Conservation (phyloP, 2,329 filamentous ascomycete species). For the Rutstroemia sp. region DNA sequence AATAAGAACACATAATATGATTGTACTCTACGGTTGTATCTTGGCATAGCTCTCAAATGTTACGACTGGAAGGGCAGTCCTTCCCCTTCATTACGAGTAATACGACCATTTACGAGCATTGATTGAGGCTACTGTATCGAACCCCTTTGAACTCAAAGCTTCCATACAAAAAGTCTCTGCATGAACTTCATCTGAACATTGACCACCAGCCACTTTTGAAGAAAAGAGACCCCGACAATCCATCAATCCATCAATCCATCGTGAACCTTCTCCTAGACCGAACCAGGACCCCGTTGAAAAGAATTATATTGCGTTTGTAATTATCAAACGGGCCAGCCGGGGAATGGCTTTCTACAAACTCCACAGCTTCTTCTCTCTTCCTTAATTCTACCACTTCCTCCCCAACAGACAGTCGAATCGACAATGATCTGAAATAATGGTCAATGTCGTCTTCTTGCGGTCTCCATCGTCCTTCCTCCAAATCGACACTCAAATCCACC, state of each 20-base stretch:
- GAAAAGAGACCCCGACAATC: background rate
- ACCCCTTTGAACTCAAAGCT: background rate
- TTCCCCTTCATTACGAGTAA: too few relatives aligned
- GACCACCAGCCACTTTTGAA: background rate
- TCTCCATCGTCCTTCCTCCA: background rate
- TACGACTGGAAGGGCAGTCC: too few relatives aligned
- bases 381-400: background rate
- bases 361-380: background rate
- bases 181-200: slow-evolving; percentile 8
- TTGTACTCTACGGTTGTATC: too few relatives aligned
- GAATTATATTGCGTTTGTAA: background rate
- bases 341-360: background rate
- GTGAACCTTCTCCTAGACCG: background rate
- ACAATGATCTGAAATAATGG: background rate
- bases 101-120: background rate
- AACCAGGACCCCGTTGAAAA: background rate
- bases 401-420: background rate
- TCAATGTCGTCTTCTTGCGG: background rate
- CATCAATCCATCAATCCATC: background rate
- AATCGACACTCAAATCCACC: background rate
- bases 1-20: too few relatives aligned
- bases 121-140: background rate
- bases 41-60: too few relatives aligned
- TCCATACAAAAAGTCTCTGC: background rate
- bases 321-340: background rate